These are phyloP conservation scores for Solanum medicagineum DNA, from an alignment of 257 asterid species.

Conservation along the genomic window DNA sequence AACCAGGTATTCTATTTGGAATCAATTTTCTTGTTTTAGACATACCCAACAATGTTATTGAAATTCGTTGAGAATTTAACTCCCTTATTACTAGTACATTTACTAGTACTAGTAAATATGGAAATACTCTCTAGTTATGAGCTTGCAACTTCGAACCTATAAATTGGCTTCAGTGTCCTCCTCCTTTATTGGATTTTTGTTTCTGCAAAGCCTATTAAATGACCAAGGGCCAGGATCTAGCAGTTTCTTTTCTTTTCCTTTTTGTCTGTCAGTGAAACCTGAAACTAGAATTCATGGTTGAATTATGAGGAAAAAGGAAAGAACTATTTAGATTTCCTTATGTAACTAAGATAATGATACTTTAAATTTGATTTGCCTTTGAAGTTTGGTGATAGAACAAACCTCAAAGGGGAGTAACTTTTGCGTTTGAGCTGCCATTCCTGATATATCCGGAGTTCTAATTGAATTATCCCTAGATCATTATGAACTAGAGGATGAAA, in stretches of 20 bases:
- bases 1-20: slow-evolving; percentile 30
- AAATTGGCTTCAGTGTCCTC: neutral
- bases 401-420: neutral
- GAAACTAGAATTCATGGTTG: neutral
- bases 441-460: neutral
- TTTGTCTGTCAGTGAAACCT: neutral
- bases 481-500: neutral
- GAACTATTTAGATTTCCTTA: neutral
- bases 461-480: neutral
- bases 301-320: neutral
- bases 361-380: neutral
- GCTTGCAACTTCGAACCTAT: neutral
- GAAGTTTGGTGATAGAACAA: neutral
- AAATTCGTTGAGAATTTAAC: neutral
- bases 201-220: neutral
- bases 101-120: neutral
- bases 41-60: neutral
- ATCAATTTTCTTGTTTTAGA: neutral
- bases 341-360: neutral
- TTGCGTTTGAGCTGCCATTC: neutral
- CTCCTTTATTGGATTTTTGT: neutral
- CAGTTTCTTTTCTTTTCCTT: neutral
- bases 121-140: neutral
- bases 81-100: neutral
- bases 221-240: neutral